Base-by-base conservation (phyloP, 2,329 filamentous ascomycete genomes). In the Cercospora brassicicola region DNA sequence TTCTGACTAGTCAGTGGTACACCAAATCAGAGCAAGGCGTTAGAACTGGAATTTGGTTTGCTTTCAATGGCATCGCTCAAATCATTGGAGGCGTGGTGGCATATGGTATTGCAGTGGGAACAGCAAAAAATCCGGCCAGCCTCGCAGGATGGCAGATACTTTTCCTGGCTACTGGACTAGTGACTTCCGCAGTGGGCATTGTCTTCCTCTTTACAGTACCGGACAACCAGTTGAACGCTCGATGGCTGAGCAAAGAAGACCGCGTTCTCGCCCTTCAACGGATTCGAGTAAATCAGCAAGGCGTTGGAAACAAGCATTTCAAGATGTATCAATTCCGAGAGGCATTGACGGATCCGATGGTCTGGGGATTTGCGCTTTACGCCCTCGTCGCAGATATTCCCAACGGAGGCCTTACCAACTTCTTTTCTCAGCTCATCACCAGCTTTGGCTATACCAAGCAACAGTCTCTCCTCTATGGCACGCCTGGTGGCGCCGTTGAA, bases 261-360 rank as follows among this genome's bases (percentile, higher is more conserved):
- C 87, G 88, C 11, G 77, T 88, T 0, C 83, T 92, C 51, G 90
- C 89, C 0, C 82, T 93, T 28, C 91, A 92, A 70, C 85, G 91
- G 0, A 87, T 94, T 5, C 84, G 91, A 0, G 84, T 88, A 23
- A 94, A 94, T 73, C 88, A 92, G 76, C 91, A 91, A 68, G 91
- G 91, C 0, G 89, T 91, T 15, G 90, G 89, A 1, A 90, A 88
- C 69, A 71, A 75, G 59, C 75, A 77, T 64, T 77, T 75, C 72
- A 77, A 77, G 39, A 69, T 69, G 70, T 75, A 90, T 69, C 92
- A 95, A 70, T 81, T 90, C 1, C 82, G 85, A 15, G 87, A 89
- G 71, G 85, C 87, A 0, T 73, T 89, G 6, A 66, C 81, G 3
- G 87, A 89, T 70, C 87, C 86, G 0, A 79, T 88, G 77, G 85